Evolutionary conservation across 148 eudicot genomes (phyloP), one percentile per base, ranked within the genome.

Genomic region (Limonium bicolor): DNA sequence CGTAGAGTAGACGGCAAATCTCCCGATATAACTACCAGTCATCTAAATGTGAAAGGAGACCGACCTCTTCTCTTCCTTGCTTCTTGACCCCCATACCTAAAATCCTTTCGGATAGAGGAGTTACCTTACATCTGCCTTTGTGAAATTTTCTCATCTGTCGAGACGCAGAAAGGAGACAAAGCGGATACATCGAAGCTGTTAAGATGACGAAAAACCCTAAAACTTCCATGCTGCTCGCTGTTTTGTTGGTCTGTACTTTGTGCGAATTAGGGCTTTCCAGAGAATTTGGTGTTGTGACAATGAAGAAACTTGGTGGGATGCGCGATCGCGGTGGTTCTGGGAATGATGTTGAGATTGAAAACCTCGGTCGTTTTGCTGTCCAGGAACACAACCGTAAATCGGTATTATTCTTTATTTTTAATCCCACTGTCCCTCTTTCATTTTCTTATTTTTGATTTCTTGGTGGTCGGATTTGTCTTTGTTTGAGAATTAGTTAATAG

Each of bases 341-440:
- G 29, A 24, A 24, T n/a, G 27, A 31, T 20, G 19, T 2, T 24
- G 48, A 43, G 48, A 43, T 43, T 13, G 48, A 43, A 24, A 14
- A 31, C 10, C 48, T 43, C 17, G 48, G 30, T 24, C 48, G 48
- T 5, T 43, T 43, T 31, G 48, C 48, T 24, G 48, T 43, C 30
- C 48, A 43, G 1, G 48, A 43, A 31, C 16, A 43, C 27, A 43
- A 43, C 27, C 48, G 31, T 25, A 28, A 20, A 2, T 28, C 24
- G 48, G 48, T 43, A 43, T 43, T 2, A 20, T 41, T 4, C 27
- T 43, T 24, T 0, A 1, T 6, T 6, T 20, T 14, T 13, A n/a
- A n/a, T n/a, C n/a, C n/a, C n/a, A n/a, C n/a, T n/a, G n/a, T n/a
- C n/a, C n/a, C n/a, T n/a, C n/a, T n/a, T n/a, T n/a, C n/a, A n/a